Evolutionary conservation across 208 protist species (phyloP), one percentile per base, ranked within the genome.

Genomic region (Vickermania ingenoplastis): DNA sequence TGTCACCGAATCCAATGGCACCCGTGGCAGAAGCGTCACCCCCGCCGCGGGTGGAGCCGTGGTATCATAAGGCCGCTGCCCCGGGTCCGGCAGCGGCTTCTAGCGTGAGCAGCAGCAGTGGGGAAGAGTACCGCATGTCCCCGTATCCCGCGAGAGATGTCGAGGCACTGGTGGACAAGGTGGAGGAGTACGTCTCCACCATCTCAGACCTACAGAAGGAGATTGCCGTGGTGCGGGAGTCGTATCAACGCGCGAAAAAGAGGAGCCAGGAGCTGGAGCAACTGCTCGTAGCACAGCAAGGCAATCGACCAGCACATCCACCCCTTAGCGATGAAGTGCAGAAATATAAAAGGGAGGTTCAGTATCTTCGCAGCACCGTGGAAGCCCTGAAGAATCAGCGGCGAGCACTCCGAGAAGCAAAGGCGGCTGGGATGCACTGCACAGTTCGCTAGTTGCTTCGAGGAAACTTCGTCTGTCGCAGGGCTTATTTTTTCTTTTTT

Each of bases 101-200:
- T n/a, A n/a, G n/a, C n/a, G n/a, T n/a, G n/a, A n/a, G n/a, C n/a
- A n/a, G n/a, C n/a, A n/a, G n/a, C n/a, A n/a, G n/a, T n/a, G n/a
- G n/a, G n/a, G n/a, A n/a, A n/a, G n/a, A n/a, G n/a, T 45, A 45
- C 36, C 11, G 17, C 17, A 17, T 45, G 11, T n/a, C 7, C 36
- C 50, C 50, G 7, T 54, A 54, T 21, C n/a, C 50, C 7, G 50
- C 50, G 7, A 5, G 21, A 11, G 50, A 54, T 26, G 50, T 54
- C 11, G 50, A 54, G 23, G 50, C 50, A 25, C 50, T 54, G 21
- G 50, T 54, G 11, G 50, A 54, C 23, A 17, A 54, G 21, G 50
- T 26, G 50, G 50, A 17, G n/a, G 50, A 45, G 17, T 45, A 45
- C 36, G 17, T n/a, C 11, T 45, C 36, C 7, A 45, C 36, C 11